These are phyloP conservation scores for Cerioporus squamosus DNA, from an alignment of 1,284 basidiomycete genomes.

Conservation along the genomic window DNA sequence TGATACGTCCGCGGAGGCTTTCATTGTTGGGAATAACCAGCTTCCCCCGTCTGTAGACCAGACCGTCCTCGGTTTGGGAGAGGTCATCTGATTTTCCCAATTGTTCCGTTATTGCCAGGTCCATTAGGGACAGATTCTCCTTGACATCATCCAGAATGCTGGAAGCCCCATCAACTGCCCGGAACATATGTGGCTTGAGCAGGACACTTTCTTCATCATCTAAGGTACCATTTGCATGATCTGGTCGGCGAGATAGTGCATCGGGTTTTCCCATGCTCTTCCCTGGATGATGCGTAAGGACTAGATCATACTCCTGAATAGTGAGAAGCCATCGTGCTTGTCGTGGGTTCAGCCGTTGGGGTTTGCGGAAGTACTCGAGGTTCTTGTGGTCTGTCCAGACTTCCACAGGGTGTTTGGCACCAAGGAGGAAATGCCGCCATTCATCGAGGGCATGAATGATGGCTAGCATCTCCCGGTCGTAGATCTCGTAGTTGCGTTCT, in stretches of 20 bases:
- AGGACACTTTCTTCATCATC: slow-evolving; percentile 38
- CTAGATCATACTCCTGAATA: slow-evolving; percentile 41
- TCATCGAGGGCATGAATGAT: slow-evolving; percentile 35
- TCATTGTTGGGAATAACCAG: slow-evolving; percentile 1
- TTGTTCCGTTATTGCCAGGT: background rate
- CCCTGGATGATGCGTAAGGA: slow-evolving; percentile 44
- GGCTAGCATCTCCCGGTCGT: slow-evolving; percentile 45
- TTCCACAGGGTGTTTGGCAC: slow-evolving; percentile 13
- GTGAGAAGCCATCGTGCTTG: slow-evolving; percentile 46
- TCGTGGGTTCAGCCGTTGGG: slow-evolving; percentile 39
- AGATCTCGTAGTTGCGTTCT: slow-evolving; percentile 39
- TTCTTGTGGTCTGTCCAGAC: slow-evolving; percentile 47
- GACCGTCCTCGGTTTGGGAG: slow-evolving; percentile 9
- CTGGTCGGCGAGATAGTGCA: slow-evolving; percentile 41
- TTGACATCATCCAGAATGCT: background rate
- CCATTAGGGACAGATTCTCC: background rate
- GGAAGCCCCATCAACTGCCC: background rate
- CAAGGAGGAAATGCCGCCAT: slow-evolving; percentile 38
- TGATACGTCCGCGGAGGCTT: slow-evolving; percentile 3
- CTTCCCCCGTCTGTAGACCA: slow-evolving; percentile 12
- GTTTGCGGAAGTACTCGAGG: slow-evolving; percentile 42
- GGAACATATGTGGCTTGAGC: slow-evolving; percentile 18
- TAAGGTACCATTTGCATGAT: slow-evolving; percentile 34
- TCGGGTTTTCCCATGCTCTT: slow-evolving; percentile 39
- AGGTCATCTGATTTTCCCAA: background rate